Evolutionary conservation across 768 basidiomycete species (phyloP).

Genomic region (Naganishia onofrii): DNA sequence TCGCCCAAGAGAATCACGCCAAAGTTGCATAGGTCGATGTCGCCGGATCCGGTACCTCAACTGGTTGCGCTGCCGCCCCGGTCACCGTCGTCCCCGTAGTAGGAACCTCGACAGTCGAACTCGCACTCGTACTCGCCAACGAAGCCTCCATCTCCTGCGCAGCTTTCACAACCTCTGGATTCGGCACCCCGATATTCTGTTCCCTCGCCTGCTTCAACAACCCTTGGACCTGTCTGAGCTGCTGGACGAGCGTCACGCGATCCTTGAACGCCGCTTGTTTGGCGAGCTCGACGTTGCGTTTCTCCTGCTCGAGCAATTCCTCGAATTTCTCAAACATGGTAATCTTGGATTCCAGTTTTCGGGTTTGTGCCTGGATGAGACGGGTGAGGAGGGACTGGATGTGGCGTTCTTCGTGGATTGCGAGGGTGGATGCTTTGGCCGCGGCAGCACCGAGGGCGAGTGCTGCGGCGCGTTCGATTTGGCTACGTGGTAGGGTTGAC

Average conservation of each 20-base stretch:
- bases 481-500: slow-evolving; percentile 23
- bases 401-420: slow-evolving; percentile 74
- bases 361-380: slow-evolving; percentile 71
- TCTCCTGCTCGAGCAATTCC: slow-evolving; percentile 84
- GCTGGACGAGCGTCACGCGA: slow-evolving; percentile 53
- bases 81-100: neutral
- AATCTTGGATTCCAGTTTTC: slow-evolving; percentile 92
- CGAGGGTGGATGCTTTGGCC: slow-evolving; percentile 74
- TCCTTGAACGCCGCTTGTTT: slow-evolving; percentile 77
- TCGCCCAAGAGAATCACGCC: neutral
- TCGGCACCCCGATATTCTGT: neutral
- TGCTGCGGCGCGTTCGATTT: slow-evolving; percentile 64
- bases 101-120: slow-evolving; percentile 6
- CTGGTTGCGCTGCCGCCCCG: neutral
- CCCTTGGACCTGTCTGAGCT: slow-evolving; percentile 45
- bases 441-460: slow-evolving; percentile 87
- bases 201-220: slow-evolving; percentile 41
- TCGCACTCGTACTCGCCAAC: slow-evolving; percentile 9
- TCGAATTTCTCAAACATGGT: slow-evolving; percentile 94
- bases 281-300: slow-evolving; percentile 76
- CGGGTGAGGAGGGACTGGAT: slow-evolving; percentile 71
- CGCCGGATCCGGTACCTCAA: slow-evolving; percentile 19
- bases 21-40: slow-evolving; percentile 20
- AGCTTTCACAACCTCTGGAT: neutral
- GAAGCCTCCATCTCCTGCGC: slow-evolving; percentile 13